Evolutionary conservation across 2,329 filamentous ascomycete genomes (phyloP).

Genomic region (Plenodomus lindquistii): DNA sequence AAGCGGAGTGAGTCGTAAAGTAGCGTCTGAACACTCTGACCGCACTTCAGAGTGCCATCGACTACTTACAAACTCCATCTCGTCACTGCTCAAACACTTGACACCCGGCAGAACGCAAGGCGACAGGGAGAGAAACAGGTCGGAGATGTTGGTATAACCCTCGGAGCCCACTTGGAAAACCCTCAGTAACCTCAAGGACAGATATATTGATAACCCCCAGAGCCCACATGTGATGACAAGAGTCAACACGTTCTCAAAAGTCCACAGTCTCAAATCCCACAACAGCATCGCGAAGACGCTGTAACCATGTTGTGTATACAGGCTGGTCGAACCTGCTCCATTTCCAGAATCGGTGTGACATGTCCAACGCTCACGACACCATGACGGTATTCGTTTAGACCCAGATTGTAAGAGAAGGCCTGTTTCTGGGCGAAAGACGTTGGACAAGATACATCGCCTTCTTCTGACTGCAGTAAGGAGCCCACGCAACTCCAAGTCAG

Average conservation of each 20-base stretch:
- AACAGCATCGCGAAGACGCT: constrained; percentile 5
- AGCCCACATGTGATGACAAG: constrained; percentile 1
- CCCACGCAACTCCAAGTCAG: neutral
- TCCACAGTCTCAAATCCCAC: constrained; percentile 6
- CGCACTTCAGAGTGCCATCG: constrained; percentile 1
- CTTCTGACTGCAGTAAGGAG: neutral
- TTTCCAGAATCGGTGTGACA: constrained; percentile 8
- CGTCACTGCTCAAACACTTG: neutral
- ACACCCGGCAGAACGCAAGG: constrained; percentile 3
- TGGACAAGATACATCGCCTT: constrained; percentile 7
- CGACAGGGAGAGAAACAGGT: constrained; percentile 4
- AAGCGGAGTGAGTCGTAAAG: too few species aligned
- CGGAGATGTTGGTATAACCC: constrained; percentile 9
- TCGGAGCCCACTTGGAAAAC: constrained; percentile 10
- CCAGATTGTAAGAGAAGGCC: too few species aligned
- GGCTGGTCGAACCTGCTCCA: constrained; percentile 19
- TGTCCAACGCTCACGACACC: too few species aligned
- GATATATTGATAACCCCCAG: constrained; percentile 7
- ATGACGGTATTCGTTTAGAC: too few species aligned
- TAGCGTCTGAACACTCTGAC: neutral
- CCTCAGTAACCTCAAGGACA: neutral
- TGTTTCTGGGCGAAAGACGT: too few species aligned
- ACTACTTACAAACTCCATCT: neutral
- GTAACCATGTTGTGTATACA: constrained; percentile 17
- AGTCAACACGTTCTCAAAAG: constrained; percentile 3